phyloP scores from a whole-genome alignment of 768 basidiomycete species.

The Lentinus brumalis region DNA sequence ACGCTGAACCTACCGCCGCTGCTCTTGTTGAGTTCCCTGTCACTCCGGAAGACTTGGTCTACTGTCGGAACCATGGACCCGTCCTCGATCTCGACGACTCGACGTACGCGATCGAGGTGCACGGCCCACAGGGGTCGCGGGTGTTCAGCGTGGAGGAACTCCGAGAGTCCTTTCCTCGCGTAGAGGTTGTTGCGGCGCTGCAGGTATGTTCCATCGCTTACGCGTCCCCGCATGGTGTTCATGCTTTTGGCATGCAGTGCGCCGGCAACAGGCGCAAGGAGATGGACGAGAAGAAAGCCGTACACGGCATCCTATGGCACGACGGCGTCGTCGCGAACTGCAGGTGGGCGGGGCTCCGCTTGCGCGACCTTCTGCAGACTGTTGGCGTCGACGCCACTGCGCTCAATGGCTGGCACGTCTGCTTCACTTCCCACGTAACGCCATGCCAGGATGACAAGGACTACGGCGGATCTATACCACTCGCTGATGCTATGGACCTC shows the following conservation, averaged over 20 bases:
- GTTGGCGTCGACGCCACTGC: conserved; percentile 4
- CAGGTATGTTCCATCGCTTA: conserved; percentile 15
- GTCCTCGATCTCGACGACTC: conserved; percentile 52
- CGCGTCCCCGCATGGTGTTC: neutral
- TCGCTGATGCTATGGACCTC: conserved; percentile 16
- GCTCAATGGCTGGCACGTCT: conserved; percentile 14
- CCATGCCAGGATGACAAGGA: conserved; percentile 22
- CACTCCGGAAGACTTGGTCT: conserved; percentile 67
- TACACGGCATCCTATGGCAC: conserved; percentile 32
- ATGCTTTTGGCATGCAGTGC: conserved; percentile 17
- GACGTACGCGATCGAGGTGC: conserved; percentile 20
- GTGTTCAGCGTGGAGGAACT: conserved; percentile 42
- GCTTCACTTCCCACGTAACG: conserved; percentile 22
- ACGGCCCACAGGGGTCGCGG: conserved; percentile 32
- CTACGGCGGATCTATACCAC: conserved; percentile 22
- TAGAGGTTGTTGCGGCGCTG: conserved; percentile 33
- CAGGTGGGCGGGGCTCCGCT: conserved; percentile 61
- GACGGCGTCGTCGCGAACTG: conserved; percentile 74
- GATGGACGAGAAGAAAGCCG: conserved; percentile 24
- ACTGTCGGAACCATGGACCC: conserved; percentile 72
- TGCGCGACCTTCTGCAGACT: conserved; percentile 53
- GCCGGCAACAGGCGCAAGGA: conserved; percentile 31
- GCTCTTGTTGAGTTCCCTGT: conserved; percentile 58
- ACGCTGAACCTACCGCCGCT: conserved; percentile 64
- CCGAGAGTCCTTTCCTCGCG: conserved; percentile 41